Base-by-base conservation (phyloP, 768 basidiomycete species). In the Calvatia gigantea region DNA sequence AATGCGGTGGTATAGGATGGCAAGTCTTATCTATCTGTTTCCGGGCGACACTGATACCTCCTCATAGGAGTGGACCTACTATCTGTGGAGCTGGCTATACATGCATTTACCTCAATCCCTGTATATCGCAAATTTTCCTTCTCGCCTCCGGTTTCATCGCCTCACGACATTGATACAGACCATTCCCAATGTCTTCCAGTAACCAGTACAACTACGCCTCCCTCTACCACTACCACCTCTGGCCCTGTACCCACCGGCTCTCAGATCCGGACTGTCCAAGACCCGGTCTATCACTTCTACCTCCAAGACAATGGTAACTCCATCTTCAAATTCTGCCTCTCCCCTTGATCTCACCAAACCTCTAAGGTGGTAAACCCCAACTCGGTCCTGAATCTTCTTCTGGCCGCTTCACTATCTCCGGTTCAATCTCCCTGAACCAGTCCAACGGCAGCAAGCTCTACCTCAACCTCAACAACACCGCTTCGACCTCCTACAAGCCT, bases 201-300 rank as follows among this genome's bases (percentile, higher is more conserved):
- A n/a, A n/a, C n/a, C n/a, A n/a, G n/a, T n/a, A n/a, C 63, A 6
- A 66, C 68, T 19, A 62, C 69, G 31, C 68, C 69, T 21, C 44
- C 38, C 28, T 47, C 61, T 9, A 63, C 72, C 4, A 65, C 71
- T 1, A 65, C 69, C 11, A 60, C 68, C 2, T 64, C 69, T 7
- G 72, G 74, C 33, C 65, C 77, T 29, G 60, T 69, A 0, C 65
- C 73, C 1, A 74, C 74, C 32, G 75, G 72, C 4, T 76, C 78
- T 27, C 81, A 82, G 59, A 82, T 84, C 49, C 76, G 82, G 47
- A 67, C 76, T 1, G 81, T 76, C 31, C 72, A 77, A 59, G 74
- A 73, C 43, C 81, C 82, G 3, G 79, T 80, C 6, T 83, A 69
- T 58, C 81, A 84, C 61, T 78, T 81, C 62, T 84, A 84, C 65